A percentile compares a stretch with the other conserved stretches of the same genome.
These are phyloP conservation scores for Musa itinerans DNA, from an alignment of 176 grass and related monocot species.

Conservation along the genomic window DNA sequence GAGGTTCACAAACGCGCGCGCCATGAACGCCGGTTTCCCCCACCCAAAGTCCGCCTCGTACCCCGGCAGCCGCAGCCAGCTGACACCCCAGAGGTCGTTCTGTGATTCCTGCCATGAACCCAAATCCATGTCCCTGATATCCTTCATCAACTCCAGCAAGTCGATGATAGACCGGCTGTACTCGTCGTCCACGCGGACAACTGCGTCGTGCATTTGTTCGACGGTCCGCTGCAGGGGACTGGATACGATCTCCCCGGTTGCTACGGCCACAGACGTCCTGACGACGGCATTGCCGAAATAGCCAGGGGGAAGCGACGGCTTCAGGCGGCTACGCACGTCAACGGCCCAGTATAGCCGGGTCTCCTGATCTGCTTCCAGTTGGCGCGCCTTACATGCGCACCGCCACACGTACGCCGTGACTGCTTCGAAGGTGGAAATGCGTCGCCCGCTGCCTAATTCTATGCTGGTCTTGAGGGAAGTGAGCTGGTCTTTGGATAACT, in stretches of 20 bases:
- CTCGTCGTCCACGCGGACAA: constrained; percentile 22
- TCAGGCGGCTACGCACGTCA: constrained; percentile 38
- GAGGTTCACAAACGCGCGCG: constrained; percentile 32
- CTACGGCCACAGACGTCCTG: constrained; percentile 21
- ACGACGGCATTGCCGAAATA: constrained; percentile 53
- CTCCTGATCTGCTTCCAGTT: constrained; percentile 18
- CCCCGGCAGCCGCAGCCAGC: constrained; percentile 44
- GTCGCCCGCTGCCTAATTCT: constrained; percentile 15
- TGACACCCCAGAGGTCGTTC: constrained; percentile 18
- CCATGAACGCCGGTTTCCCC: constrained; percentile 38
- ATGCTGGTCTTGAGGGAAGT: constrained; percentile 19
- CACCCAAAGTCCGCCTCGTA: constrained; percentile 55
- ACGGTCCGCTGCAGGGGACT: constrained; percentile 4
- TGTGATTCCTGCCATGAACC: constrained; percentile 4
- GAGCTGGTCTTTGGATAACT: constrained; percentile 21
- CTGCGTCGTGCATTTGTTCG: constrained; percentile 17
- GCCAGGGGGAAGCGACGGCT: constrained; percentile 24
- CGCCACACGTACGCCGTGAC: constrained; percentile 41
- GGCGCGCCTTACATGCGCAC: constrained; percentile 39
- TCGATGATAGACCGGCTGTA: constrained; percentile 38
- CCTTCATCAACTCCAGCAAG: constrained; percentile 27
- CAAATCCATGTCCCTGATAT: constrained; percentile 2
- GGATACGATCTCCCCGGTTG: constrained; percentile 26
- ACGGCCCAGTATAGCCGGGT: constrained; percentile 33
- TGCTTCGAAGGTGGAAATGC: constrained; percentile 33